Evolutionary conservation across 2,329 filamentous ascomycete genomes (phyloP), one percentile per base, ranked within the genome.

Genomic region (Penicillium freii): DNA sequence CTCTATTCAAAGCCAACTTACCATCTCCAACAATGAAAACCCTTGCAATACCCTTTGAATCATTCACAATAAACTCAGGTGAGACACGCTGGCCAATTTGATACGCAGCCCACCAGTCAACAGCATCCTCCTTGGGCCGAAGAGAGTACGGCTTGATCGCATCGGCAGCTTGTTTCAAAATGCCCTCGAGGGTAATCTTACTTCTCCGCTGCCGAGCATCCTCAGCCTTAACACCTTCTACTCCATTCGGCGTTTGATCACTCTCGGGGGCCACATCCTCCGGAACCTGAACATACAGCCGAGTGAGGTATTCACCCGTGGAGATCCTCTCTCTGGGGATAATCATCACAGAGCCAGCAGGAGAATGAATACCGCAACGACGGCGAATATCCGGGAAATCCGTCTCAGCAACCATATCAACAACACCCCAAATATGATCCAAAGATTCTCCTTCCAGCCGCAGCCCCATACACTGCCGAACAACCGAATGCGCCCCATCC

Each of bases 321-420:
- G 73, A 73, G 55, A 83, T 81, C 1, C 78, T 78, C 71, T 90
- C 88, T 23, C 87, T 81, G 0, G 89, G 89, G 52, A 92, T 91
- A 9, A 92, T 85, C 84, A 92, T 89, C 68, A 92, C 86, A 21
- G 88, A 91, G 1, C 89, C 89, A 57, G 87, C 79, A 49, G 84
- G 80, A 4, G 88, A 90, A 70, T 91, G 88, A 58, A 92, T 89
- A 0, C 87, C 89, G 66, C 86, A 89, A 78, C 89, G 87, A 80
- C 89, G 87, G 79, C 90, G 87, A 66, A 92, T 90, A 69, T 93
- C 89, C 0, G 89, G 88, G 62, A 91, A 91, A 66, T 90, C 81
- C 0, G 88, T 90, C 66, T 84, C 80, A 27, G 89, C 85, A 2
- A 90, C 86, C 29, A 88, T 82, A 67, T 91, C 88, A 78, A 90